Evolutionary conservation across 768 basidiomycete genomes (phyloP), one percentile per base, ranked within the genome.

Genomic region (Leccinum boreale): DNA sequence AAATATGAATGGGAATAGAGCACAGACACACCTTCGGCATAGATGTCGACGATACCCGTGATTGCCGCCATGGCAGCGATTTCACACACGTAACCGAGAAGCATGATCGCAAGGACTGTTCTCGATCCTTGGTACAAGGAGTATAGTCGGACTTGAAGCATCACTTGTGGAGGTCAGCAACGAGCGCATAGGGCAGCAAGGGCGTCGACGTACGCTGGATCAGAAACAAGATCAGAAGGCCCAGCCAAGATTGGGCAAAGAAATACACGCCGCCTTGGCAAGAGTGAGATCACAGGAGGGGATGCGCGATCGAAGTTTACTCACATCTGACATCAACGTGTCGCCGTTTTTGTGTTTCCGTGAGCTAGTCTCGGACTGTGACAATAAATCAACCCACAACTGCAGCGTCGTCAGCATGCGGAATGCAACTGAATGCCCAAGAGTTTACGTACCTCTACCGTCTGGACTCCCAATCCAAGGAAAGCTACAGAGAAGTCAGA

Each of bases 61-160:
- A 52, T 52, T 5, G 29, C 47, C 1, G 31, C 17, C 56, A 61
- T 24, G 26, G 56, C 59, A 14, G 47, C 48, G 15, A 67, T 49
- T 36, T 62, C 60, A 21, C 54, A 56, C n/a, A 65, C 4, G 7
- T 48, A 65, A n/a, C 59, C 55, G 6, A 49, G 28, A n/a, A 29
- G 15, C 63, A 65, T 58, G 29, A 65, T 7, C 1, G 42, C 26
- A 5, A 62, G 19, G n/a, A 65, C 15, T 4, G 45, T 44, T 10
- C 31, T 56, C 3, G 64, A 65, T 29, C 47, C 15, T 39, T 26
- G 44, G 28, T 58, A 65, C 45, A 62, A 36, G 5, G 59, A 39
- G 14, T 65, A 62, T 19, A 65, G 23, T 15, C 60, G 59, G 36
- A 44, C 57, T 56, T 62, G 63, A 52, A 65, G 59, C 42, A 64